Percentiles rank a stretch among this genome's conserved stretches.
These are phyloP conservation scores for Talaromyces sp. DNA, from an alignment of 2,329 filamentous ascomycete genomes.

Conservation along the genomic window DNA sequence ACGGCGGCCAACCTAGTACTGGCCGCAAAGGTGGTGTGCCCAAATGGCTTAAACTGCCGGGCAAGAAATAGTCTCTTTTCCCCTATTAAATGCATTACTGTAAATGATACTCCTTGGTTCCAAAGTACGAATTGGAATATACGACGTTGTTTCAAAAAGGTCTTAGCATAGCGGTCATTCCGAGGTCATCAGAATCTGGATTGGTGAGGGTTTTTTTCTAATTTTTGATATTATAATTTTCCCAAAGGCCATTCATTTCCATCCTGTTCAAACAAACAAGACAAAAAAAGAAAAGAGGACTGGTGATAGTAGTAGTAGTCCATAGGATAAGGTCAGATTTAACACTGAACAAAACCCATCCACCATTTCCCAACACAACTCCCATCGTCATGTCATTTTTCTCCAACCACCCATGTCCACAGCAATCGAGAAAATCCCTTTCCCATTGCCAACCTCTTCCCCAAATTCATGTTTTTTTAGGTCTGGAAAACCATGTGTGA, in stretches of 20 bases:
- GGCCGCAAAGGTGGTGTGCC: constrained; percentile 46
- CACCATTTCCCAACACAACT: background rate
- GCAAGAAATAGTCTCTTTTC: constrained; percentile 58
- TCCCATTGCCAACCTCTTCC: constrained; percentile 1
- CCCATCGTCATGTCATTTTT: background rate
- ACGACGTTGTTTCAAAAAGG: background rate
- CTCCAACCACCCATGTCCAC: constrained; percentile 5
- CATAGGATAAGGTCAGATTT: background rate
- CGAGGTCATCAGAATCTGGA: background rate
- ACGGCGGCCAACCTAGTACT: constrained; percentile 25
- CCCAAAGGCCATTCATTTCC: background rate
- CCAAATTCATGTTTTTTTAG: background rate
- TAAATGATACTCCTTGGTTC: background rate
- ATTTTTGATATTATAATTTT: background rate
- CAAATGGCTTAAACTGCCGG: constrained; percentile 68
- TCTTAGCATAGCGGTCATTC: background rate
- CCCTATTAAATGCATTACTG: background rate
- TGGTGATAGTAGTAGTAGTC: background rate
- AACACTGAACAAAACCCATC: background rate
- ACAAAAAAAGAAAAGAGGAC: background rate
- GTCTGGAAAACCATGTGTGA: background rate
- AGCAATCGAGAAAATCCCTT: background rate
- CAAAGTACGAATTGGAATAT: background rate
- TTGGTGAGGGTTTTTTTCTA: background rate
- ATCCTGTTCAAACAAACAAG: background rate